Evolutionary conservation across 352 stramenopile species (phyloP).

Genomic region (Pythium folliculosum): DNA sequence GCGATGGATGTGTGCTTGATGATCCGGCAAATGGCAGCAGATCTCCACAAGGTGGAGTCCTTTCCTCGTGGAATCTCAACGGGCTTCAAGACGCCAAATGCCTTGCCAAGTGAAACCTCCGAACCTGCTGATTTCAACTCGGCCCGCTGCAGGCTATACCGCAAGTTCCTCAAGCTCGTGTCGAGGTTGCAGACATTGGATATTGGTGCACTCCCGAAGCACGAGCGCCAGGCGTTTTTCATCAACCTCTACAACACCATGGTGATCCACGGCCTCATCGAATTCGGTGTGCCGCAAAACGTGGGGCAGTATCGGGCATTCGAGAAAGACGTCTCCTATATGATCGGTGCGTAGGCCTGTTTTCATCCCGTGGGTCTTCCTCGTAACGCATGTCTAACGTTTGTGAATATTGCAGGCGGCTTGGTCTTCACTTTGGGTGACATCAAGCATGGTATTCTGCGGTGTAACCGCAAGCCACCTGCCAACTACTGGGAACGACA

Average conservation of each 20-base stretch:
- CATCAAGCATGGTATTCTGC: slow-evolving; percentile 87
- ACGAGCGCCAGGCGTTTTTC: slow-evolving; percentile 87
- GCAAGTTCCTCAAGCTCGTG: slow-evolving; percentile 69
- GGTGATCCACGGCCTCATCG: slow-evolving; percentile 84
- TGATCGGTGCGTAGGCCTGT: slow-evolving; percentile 44
- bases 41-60: slow-evolving; percentile 62
- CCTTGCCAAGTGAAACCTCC: slow-evolving; percentile 20
- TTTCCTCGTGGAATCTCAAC: slow-evolving; percentile 76
- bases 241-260: slow-evolving; percentile 91
- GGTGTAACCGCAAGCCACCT: slow-evolving; percentile 86
- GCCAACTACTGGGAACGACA: slow-evolving; percentile 88
- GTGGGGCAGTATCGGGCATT: slow-evolving; percentile 82
- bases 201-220: slow-evolving; percentile 71
- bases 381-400: background rate
- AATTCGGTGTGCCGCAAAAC: slow-evolving; percentile 86
- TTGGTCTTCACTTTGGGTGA: slow-evolving; percentile 81
- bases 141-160: slow-evolving; percentile 63
- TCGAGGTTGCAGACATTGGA: slow-evolving; percentile 71
- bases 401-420: slow-evolving; percentile 37
- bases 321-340: slow-evolving; percentile 80
- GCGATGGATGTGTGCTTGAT: slow-evolving; percentile 76
- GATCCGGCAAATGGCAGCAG: slow-evolving; percentile 61
- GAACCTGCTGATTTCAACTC: slow-evolving; percentile 54
- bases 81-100: slow-evolving; percentile 49
- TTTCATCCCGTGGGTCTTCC: background rate